Base-by-base conservation (phyloP, 2,329 filamentous ascomycete species). In the Chaetomium globosum region DNA sequence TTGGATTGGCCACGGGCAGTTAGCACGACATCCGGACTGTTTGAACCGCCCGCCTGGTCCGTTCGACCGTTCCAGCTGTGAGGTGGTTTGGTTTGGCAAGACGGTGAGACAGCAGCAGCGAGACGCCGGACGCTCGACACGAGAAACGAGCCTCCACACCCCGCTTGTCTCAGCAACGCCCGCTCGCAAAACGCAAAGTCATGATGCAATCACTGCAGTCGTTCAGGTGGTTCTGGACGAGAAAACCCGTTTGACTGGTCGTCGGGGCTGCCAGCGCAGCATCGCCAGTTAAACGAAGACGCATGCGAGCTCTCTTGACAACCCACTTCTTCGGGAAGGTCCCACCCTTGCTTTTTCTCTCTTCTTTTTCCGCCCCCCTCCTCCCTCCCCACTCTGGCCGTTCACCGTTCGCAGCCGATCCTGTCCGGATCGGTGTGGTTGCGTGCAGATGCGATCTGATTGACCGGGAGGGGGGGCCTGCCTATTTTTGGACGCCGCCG, bases 401-500 rank as follows among this genome's bases (percentile, higher is more conserved):
- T 46, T 46, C 36, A 30, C 56, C 26, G 43, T 58, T 48, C 36
- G 28, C 12, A 12, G 48, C n/a, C 48, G 23, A 55, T 55, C 52
- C 52, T 23, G 30, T 33, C 19, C 52, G 19, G 30, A 55, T 36
- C 51, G 62, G 58, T 61, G 39, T 30, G 58, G 52, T 61, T 56
- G 51, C 56, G 51, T 64, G 63, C 63, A 64, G 63, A 52, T 52
- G 57, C 57, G 63, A 61, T 65, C 57, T 56, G 57, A 57, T 51
- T 52, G 60, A 30, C 36, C 12, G 10, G 26, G 26, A 13, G 30
- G 30, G 33, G 9, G 39, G 30, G 28, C 3, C 39, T 23, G 16
- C 31, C 52, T 65, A 61, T 65, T 65, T 65, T 62, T 62, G 64
- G 63, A 49, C 19, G 12, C 23, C 23, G 6, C 49, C 13, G 52